phyloP scores from a whole-genome alignment of 495 filamentous ascomycete genomes.

The Daldinia caldariorum region DNA sequence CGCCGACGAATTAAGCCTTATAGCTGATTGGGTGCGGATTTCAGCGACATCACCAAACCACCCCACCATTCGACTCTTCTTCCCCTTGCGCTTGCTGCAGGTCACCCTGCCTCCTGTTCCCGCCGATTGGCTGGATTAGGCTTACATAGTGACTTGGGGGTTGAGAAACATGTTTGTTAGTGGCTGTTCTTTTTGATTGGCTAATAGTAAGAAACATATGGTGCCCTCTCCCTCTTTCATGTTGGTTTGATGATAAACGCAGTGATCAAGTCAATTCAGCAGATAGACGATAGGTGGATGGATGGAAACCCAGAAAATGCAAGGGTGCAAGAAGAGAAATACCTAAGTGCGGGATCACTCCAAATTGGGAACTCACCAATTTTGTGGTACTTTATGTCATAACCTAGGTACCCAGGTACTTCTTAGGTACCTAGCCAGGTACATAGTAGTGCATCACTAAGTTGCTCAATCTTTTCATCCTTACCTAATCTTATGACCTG shows the following conservation, averaged over 20 bases:
- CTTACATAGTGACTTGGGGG: neutral
- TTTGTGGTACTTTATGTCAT: neutral
- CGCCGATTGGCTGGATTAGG: constrained; percentile 36
- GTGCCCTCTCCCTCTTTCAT: constrained; percentile 20
- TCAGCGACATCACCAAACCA: constrained; percentile 36
- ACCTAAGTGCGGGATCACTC: neutral
- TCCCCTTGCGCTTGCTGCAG: constrained; percentile 39
- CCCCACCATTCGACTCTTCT: constrained; percentile 23
- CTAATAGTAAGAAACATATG: constrained; percentile 16
- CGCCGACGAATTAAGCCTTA: constrained; percentile 29
- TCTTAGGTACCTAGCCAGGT: neutral
- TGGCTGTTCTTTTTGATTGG: neutral
- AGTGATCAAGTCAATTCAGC: neutral
- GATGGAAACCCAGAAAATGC: neutral
- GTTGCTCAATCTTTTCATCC: too few species aligned
- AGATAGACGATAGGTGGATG: neutral
- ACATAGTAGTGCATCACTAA: too few species aligned
- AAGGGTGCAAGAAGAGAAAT: neutral
- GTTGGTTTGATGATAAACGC: neutral
- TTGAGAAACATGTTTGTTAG: constrained; percentile 15
- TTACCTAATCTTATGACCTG: constrained; percentile 25
- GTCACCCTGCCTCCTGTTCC: constrained; percentile 30
- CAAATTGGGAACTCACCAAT: neutral
- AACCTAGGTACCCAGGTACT: neutral
- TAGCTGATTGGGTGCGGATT: constrained; percentile 36